Base-by-base conservation (phyloP, 495 filamentous ascomycete species). In the Pseudotulostoma volvatum region DNA sequence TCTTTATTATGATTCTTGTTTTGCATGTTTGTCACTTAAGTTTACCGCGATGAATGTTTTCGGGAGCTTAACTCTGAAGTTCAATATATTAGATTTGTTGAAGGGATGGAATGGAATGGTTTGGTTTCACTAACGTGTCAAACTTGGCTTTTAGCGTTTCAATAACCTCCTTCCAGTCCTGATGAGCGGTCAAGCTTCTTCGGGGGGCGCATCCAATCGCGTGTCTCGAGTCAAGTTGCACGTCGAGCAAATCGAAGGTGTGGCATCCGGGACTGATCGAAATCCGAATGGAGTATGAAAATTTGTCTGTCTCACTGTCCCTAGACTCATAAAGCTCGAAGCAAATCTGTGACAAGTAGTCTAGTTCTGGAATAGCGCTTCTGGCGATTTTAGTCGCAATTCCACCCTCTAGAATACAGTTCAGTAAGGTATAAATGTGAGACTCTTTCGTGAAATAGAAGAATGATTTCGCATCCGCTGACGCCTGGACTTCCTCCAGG, bases 391-490 rank as follows among this genome's bases (percentile, higher is more conserved):
- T 95, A 17, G 87, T 90, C 46, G 85, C 78, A 44, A 97, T 81
- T 23, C 92, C 90, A 44, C 90, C 90, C 60, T 95, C 90, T 21
- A 97, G 66, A 44, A 97, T 95, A 56, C 92, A 96, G 59, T 97
- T 97, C 34, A 97, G 71, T 20, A 97, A 70, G 13, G 90, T 96
- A 61, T 97, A 97, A 47, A 97, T 95, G 48, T 97, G 90, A 3
- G 82, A 90, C 63, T 97, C 90, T 53, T 97, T 97, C 18, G 90
- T 97, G 54, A 97, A 97, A 60, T 97, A 97, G 63, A 96, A 78
- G 64, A 95, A 95, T 3, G 79, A 86, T 51, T 95, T 95, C 14
- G 85, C 86, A 52, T 87, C 81, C 35, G 83, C 73, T 0, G 81
- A 87, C 3, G 90, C 88, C 59, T 96, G 90, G 46, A 96, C 83